These are phyloP conservation scores for Crataegus laevigata DNA, from an alignment of 306 rosid genomes.

Conservation along the genomic window DNA sequence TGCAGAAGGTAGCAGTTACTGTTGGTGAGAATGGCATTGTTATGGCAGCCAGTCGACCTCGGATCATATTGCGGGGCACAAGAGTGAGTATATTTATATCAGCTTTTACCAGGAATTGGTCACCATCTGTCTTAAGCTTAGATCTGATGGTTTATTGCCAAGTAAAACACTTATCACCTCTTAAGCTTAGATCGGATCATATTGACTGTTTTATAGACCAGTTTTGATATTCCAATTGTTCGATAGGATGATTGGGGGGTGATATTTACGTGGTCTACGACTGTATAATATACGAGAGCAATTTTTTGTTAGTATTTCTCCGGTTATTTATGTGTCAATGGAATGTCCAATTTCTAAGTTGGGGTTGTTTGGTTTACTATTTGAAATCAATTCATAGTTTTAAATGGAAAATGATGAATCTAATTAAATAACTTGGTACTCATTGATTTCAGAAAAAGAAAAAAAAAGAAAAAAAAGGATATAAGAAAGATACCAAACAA, in stretches of 20 bases:
- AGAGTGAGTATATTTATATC: slow-evolving; percentile 41
- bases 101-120: not conserved
- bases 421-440: too few relatives aligned
- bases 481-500: too few relatives aligned
- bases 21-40: slow-evolving; percentile 90
- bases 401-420: too few relatives aligned
- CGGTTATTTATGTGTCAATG: not conserved
- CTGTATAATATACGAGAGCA: not conserved
- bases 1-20: slow-evolving; percentile 94
- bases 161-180: not conserved
- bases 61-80: slow-evolving; percentile 79
- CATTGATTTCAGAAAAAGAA: too few relatives aligned
- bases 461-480: too few relatives aligned
- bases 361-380: too few relatives aligned
- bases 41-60: slow-evolving; percentile 65
- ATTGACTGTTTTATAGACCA: not conserved
- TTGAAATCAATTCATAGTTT: too few relatives aligned
- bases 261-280: not conserved
- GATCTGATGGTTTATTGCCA: not conserved
- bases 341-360: not conserved
- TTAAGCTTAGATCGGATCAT: too few relatives aligned
- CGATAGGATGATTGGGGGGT: not conserved
- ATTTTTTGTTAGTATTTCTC: not conserved
- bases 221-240: not conserved
- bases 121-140: not conserved